Conservation (phyloP, 805 yeast genomes). For the Barnettozyma wickerhamii region DNA sequence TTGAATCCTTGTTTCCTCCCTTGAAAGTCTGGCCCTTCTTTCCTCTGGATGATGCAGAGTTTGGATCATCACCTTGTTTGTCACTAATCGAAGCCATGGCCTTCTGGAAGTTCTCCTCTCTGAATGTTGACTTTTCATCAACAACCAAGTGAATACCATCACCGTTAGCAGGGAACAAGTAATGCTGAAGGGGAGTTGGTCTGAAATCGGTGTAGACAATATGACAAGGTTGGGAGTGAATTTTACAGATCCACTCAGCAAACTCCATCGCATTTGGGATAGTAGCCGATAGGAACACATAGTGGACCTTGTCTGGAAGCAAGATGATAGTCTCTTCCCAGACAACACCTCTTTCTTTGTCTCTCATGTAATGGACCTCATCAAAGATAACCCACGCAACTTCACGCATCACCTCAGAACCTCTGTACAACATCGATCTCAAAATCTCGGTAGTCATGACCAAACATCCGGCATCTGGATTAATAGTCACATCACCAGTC, state of each 20-base stretch:
- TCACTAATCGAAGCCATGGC: conserved; percentile 94
- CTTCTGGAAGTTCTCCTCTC: conserved; percentile 97
- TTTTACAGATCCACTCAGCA: conserved; percentile 97
- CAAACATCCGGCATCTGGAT: conserved; percentile 96
- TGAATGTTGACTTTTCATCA: conserved; percentile 92
- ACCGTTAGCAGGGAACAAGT: conserved; percentile 96
- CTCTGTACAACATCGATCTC: conserved; percentile 93
- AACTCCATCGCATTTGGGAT: conserved; percentile 98
- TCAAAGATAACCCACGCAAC: conserved; percentile 99
- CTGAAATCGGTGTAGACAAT: conserved; percentile 98
- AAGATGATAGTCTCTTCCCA: conserved; percentile 99
- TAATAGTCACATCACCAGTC: conserved; percentile 99
- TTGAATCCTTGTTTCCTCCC: conserved; percentile 72
- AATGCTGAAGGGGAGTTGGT: conserved; percentile 98
- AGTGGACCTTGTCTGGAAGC: conserved; percentile 92
- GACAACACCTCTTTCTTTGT: conserved; percentile 96
- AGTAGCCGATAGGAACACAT: conserved; percentile 91
- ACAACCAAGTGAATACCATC: conserved; percentile 97
- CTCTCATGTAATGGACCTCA: conserved; percentile 98
- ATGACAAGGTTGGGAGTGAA: conserved; percentile 95
- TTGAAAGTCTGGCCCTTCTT: conserved; percentile 79
- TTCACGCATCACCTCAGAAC: conserved; percentile 97
- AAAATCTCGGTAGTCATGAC: conserved; percentile 99
- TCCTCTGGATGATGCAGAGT: conserved; percentile 53
- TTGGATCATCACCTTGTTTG: conserved; percentile 79